Evolutionary conservation across 2,329 filamentous ascomycete genomes (phyloP), one percentile per base, ranked within the genome.

Genomic region (Tolypocladium cylindrosporum): DNA sequence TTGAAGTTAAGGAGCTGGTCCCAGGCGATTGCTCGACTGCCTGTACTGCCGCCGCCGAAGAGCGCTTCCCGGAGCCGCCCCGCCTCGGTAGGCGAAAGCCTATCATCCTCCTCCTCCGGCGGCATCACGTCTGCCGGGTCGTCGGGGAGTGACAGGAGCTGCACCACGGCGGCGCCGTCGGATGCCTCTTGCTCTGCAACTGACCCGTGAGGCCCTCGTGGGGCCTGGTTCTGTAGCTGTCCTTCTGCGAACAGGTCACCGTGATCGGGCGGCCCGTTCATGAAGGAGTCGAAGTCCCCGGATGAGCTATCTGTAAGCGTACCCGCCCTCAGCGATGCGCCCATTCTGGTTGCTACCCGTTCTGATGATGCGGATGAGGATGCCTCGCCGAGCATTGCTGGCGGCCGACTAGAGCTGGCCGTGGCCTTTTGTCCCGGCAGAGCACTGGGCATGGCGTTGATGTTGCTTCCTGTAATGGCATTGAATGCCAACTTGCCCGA

Each of bases 1-100:
- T 77, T 72, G 61, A 83, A 82, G 62, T 81, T 79, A 50, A 83
- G 73, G 24, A 78, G 64, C 40, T 72, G 69, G 57, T 79, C 73
- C 79, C 78, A 82, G 11, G 27, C 19, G 21, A 24, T 37, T 10
- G 57, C 40, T 45, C 37, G 16, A 31, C 56, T n/a, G 51, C 58
- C 19, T 21, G 37, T 21, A 4, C 27, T 45, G 27, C 50, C 51
- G 45, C 59, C 43, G 40, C 64, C 65, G 58, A 78, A 79, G 8
- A 79, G 67, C 5, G 74, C 71, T 42, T 65, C 65, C 54, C 69
- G 71, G 10, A 79, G 68, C 31, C 63, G 71, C 6, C 58, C 63
- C 24, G 66, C 59, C 54, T 73, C 72, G 21, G 63, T 62, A 16
- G 65, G 62, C 16, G 68, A 66, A 11, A 71, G 57, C 2, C 57